These are phyloP conservation scores for Dryas drummondii DNA, from an alignment of 306 rosid species.

Conservation along the genomic window DNA sequence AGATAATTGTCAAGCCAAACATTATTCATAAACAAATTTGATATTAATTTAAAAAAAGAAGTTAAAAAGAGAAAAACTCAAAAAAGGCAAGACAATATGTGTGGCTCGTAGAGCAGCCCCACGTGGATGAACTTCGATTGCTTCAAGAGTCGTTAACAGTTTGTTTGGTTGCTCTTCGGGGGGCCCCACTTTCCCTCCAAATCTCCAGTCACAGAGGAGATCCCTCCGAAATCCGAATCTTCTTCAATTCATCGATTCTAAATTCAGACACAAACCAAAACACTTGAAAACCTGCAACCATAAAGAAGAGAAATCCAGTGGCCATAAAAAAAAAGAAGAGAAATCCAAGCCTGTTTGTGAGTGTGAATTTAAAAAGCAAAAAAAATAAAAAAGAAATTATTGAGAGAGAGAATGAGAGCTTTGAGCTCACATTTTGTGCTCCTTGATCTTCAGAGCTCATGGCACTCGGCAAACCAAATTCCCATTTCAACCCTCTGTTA, in stretches of 20 bases:
- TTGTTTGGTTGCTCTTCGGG: not conserved
- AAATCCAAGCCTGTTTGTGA: not conserved
- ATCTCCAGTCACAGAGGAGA: slow-evolving; percentile 45
- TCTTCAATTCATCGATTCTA: slow-evolving; percentile 23
- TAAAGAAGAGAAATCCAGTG: not conserved
- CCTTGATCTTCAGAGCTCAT: slow-evolving; percentile 63
- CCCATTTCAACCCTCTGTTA: slow-evolving; percentile 49
- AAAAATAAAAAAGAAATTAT: too few species aligned
- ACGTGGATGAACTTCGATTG: slow-evolving; percentile 16
- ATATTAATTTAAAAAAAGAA: too few species aligned
- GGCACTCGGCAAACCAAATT: slow-evolving; percentile 51
- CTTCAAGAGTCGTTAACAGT: slow-evolving; percentile 25
- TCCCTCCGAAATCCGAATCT: slow-evolving; percentile 69
- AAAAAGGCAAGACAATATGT: not conserved
- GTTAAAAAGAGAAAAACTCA: not conserved
- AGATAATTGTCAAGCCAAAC: too few species aligned
- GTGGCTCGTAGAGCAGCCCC: slow-evolving; percentile 24
- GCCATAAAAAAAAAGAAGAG: not conserved
- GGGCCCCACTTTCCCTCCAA: slow-evolving; percentile 45
- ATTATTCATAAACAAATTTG: too few species aligned
- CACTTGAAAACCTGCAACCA: not conserved
- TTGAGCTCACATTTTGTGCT: slow-evolving; percentile 63
- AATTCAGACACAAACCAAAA: not conserved
- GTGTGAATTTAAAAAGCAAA: not conserved
- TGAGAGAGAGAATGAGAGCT: slow-evolving; percentile 44